A percentile compares a stretch with the other conserved stretches of the same genome.
phyloP scores from a whole-genome alignment of 2,329 filamentous ascomycete species.

The Ophiostoma australiae region DNA sequence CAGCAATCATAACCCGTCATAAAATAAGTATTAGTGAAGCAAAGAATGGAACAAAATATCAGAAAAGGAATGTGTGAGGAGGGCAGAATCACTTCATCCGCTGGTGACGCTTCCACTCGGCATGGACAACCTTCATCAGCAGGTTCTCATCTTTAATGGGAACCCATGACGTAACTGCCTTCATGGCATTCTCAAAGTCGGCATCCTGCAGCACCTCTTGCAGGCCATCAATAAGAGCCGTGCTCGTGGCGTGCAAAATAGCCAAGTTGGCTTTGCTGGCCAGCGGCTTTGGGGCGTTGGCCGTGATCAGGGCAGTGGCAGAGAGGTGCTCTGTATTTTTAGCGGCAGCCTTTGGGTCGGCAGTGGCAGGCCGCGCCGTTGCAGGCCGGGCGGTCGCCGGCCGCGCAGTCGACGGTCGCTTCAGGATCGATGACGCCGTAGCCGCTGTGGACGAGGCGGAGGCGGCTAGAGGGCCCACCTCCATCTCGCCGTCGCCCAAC shows the following conservation, averaged over 20 bases:
- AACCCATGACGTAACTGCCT: slow-evolving; percentile 88
- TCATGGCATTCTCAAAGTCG: slow-evolving; percentile 98
- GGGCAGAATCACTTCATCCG: slow-evolving; percentile 4
- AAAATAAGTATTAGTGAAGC: neutral
- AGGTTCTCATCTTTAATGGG: slow-evolving; percentile 91
- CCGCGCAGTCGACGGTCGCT: slow-evolving; percentile 9
- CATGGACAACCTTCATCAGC: slow-evolving; percentile 81
- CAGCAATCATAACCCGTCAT: neutral
- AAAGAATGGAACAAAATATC: neutral
- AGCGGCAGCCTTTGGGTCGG: neutral
- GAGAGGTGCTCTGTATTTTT: neutral
- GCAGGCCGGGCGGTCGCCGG: neutral
- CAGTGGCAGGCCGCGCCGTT: neutral
- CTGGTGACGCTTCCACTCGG: slow-evolving; percentile 72
- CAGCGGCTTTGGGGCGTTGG: slow-evolving; percentile 43
- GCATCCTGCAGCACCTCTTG: slow-evolving; percentile 82
- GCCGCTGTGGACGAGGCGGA: neutral
- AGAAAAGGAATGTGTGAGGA: neutral
- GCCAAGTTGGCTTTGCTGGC: slow-evolving; percentile 53
- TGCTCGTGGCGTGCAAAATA: slow-evolving; percentile 81
- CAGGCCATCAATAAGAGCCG: slow-evolving; percentile 85
- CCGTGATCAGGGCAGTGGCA: slow-evolving; percentile 23
- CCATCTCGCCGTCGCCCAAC: slow-evolving; percentile 57
- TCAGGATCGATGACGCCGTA: neutral
- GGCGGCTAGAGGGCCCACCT: neutral